Evolutionary conservation across 139 green algal genomes (phyloP).

Genomic region (Cymbomonas tetramitiformis): DNA sequence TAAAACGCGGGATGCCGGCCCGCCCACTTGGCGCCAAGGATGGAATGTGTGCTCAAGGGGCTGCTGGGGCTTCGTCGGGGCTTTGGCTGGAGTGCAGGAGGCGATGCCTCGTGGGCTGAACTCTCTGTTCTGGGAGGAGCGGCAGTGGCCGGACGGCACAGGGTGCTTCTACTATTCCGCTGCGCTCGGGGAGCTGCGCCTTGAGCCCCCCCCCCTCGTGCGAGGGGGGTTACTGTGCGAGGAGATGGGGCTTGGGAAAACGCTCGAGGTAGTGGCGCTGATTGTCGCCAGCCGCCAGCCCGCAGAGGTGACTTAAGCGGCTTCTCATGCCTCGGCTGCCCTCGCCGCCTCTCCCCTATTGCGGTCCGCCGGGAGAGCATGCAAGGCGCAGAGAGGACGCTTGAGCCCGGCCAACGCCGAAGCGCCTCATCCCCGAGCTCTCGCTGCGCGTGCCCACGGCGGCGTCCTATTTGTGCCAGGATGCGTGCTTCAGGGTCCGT

Average conservation of each 20-base stretch:
- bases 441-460: too few species aligned
- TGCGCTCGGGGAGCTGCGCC: not conserved
- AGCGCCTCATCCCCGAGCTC: too few species aligned
- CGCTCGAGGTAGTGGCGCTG: slow-evolving; percentile 72
- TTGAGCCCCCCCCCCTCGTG: not conserved
- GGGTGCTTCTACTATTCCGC: not conserved
- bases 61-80: not conserved
- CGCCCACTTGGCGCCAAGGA: not conserved
- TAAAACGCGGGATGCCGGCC: slow-evolving; percentile 35
- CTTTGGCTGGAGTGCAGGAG: too few species aligned
- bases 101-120: not conserved
- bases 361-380: too few species aligned
- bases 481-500: too few species aligned
- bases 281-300: not conserved
- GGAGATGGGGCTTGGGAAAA: slow-evolving; percentile 81
- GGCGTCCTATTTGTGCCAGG: too few species aligned
- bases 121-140: slow-evolving; percentile 4
- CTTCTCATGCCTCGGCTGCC: too few species aligned
- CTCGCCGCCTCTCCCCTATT: too few species aligned
- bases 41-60: not conserved
- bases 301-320: too few species aligned
- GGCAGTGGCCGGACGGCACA: not conserved
- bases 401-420: too few species aligned
- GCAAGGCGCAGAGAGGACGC: too few species aligned
- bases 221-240: slow-evolving; percentile 14